Evolutionary conservation across 129 eudicot genomes (phyloP).

Genomic region (Arctium minus): DNA sequence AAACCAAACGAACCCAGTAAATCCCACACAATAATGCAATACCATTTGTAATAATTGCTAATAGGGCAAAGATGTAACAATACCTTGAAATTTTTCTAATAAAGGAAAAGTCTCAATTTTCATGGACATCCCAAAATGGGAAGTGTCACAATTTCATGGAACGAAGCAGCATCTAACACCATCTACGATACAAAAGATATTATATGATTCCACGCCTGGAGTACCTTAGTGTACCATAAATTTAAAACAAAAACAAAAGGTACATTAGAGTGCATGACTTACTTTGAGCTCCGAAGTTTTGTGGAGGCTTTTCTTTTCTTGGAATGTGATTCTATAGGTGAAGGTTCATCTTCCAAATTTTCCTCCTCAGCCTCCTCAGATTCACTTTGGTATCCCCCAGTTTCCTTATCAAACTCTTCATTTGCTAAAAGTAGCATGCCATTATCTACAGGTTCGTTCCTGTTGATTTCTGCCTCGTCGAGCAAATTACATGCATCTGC

Average conservation of each 20-base stretch:
- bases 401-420: conserved; percentile 81
- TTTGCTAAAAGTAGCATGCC: conserved; percentile 68
- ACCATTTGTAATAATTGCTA: neutral
- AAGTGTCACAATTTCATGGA: conserved; percentile 5
- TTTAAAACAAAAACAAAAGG: neutral
- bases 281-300: conserved; percentile 51
- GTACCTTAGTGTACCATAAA: neutral
- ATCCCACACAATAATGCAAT: neutral
- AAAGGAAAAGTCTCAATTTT: neutral
- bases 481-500: conserved; percentile 30
- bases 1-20: neutral
- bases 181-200: neutral
- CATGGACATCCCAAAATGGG: neutral
- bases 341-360: conserved; percentile 35
- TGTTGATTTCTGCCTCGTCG: conserved; percentile 24
- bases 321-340: conserved; percentile 32
- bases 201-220: neutral
- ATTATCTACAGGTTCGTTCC: conserved; percentile 43
- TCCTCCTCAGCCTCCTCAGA: conserved; percentile 44
- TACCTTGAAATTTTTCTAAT: neutral
- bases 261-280: conserved; percentile 26
- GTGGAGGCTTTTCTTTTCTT: conserved; percentile 74
- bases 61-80: neutral
- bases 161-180: neutral
- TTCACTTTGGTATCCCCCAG: conserved; percentile 74